Evolutionary conservation across 1,139 yeast genomes (phyloP), one percentile per base, ranked within the genome.

Genomic region (Yamadazyma diddensiae): DNA sequence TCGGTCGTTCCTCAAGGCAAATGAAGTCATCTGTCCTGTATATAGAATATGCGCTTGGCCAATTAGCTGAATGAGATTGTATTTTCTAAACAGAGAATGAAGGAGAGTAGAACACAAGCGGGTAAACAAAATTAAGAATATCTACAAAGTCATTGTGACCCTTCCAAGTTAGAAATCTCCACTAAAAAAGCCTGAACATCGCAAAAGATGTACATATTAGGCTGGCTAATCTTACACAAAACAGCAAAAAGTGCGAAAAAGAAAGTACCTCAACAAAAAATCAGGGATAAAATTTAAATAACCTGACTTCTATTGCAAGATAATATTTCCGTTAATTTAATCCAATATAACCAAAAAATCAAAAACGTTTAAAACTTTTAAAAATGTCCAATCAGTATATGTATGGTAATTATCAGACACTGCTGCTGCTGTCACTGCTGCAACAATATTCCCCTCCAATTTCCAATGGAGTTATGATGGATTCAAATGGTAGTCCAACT

Each of bases 381-480:
- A 21, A 8, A 13, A 38, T 38, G 42, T 20, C 36, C 12, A 63
- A 59, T 41, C 69, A 62, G 40, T 62, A 63, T 45, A 47, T 55
- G 30, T 61, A 57, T 40, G 53, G 51, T 42, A 54, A 44, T 43
- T 60, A 56, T 40, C 61, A 53, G 26, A 17, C 30, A 21, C 31
- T 27, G 26, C 34, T 32, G 37, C 39, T 38, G 34, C 31, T 31
- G 26, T 3, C 35, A 17, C 67, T 59, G 37, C 59, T 38, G 34
- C 43, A 41, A 21, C 70, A 61, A 37, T 63, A 60, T 40, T 62
- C 69, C 19, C 71, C 70, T 27, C 59, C 55, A 10, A 36, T 43
- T 13, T 31, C 43, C 9, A 42, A 43, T 24, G 45, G 41, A 7
- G 24, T 38, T 7, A 35, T 36, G 33, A 45, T 31, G 26, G 41